A percentile compares a stretch with the other conserved stretches of the same genome.
Conservation (phyloP, 2,329 filamentous ascomycete genomes). For the Penicillium sp. region DNA sequence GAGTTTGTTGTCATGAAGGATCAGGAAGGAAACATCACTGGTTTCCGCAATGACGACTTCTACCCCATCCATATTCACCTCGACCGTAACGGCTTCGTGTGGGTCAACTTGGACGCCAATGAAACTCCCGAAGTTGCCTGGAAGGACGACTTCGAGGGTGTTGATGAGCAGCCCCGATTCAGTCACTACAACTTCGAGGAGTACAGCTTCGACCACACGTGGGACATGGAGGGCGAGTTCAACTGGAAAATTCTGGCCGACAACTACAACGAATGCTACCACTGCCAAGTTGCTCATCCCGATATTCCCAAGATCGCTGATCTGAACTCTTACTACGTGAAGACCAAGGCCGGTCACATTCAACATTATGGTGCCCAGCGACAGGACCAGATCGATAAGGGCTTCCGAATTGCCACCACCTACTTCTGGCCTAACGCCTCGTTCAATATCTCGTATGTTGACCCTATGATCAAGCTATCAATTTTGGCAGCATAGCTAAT, state of each 20-base stretch:
- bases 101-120: slow-evolving; percentile 56
- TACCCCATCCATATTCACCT: slow-evolving; percentile 55
- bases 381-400: slow-evolving; percentile 21
- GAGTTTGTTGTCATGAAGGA: slow-evolving; percentile 54
- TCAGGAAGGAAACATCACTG: slow-evolving; percentile 53
- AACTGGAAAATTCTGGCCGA: slow-evolving; percentile 64
- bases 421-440: slow-evolving; percentile 37
- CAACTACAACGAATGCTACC: slow-evolving; percentile 59
- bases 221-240: slow-evolving; percentile 57
- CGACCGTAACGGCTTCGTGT: slow-evolving; percentile 57
- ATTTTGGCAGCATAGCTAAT: not conserved
- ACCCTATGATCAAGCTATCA: no score
- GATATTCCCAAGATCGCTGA: slow-evolving; percentile 49
- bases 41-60: slow-evolving; percentile 49
- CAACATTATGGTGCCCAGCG: slow-evolving; percentile 45
- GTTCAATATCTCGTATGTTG: slow-evolving; percentile 19
- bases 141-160: slow-evolving; percentile 53
- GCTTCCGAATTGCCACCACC: slow-evolving; percentile 25
- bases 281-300: slow-evolving; percentile 26
- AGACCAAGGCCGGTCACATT: slow-evolving; percentile 50
- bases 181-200: slow-evolving; percentile 52
- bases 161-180: slow-evolving; percentile 51
- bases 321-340: slow-evolving; percentile 54
- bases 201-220: slow-evolving; percentile 58
- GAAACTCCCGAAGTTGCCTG: slow-evolving; percentile 50